Evolutionary conservation across 1,284 basidiomycete genomes (phyloP), one percentile per base, ranked within the genome.

Genomic region (Ceratobasidium theobromae): DNA sequence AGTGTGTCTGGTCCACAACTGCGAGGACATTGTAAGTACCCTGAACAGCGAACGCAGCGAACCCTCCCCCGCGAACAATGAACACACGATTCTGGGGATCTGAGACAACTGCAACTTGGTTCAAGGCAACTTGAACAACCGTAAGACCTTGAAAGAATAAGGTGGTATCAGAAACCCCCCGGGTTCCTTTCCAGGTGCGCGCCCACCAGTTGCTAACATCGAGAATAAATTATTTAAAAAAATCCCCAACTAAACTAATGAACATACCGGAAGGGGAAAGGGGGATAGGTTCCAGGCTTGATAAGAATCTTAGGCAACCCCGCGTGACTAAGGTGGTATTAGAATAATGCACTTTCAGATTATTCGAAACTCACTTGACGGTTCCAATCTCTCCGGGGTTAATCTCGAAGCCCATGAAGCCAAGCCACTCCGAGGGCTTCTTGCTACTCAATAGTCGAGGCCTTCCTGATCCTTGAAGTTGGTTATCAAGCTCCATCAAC

Each of bases 81-180:
- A 91, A 90, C 32, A 91, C 83, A 32, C 84, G 86, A 70, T 91
- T 91, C 79, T 88, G 87, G 45, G 89, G 89, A 72, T 91, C 87
- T 1, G 85, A 88, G 35, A 91, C 79, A 35, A 91, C 87, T 0
- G 89, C 88, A 4, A 78, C 79, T 70, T 86, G 85, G 71, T 91
- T 91, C 78, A 91, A 88, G 1, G 87, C 87, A 35, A 90, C 88
- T 73, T 91, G 89, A 0, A 91, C 88, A 23, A 89, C 81, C 0
- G 87, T 90, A 66, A 91, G 76, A 66, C 89, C 89, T 58, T 85
- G 81, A 74, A 90, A 90, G 71, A 86, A 84, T 49, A 91, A 85
- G 18, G 89, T 86, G 1, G 89, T 86, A 70, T 90, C 88, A 4
- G 89, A 89, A 53, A 91, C 74, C 73, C 86, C 88, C 72, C 81